A percentile compares a stretch with the other conserved stretches of the same genome.
These are phyloP conservation scores for Ganoderma lingzhi DNA, from an alignment of 1,284 basidiomycete genomes.

Conservation along the genomic window DNA sequence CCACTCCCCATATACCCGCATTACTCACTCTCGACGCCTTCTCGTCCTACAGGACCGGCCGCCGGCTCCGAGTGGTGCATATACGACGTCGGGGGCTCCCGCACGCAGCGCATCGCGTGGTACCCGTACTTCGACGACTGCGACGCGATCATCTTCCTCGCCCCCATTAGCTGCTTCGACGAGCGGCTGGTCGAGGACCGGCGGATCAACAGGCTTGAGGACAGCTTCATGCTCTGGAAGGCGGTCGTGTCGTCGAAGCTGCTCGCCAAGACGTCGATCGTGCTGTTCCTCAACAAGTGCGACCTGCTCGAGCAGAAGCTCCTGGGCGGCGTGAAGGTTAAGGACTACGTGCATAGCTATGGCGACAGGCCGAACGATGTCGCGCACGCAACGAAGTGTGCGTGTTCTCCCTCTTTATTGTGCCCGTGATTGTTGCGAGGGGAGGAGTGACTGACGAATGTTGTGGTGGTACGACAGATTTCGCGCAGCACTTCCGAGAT, in stretches of 20 bases:
- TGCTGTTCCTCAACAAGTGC: slow-evolving; percentile 48
- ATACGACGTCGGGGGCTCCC: slow-evolving; percentile 79
- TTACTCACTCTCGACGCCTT: background rate
- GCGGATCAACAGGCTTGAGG: slow-evolving; percentile 53
- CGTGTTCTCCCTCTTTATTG: slow-evolving; percentile 17
- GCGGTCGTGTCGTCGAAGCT: slow-evolving; percentile 49
- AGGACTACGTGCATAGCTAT: slow-evolving; percentile 59
- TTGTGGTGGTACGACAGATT: slow-evolving; percentile 39
- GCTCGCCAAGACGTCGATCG: slow-evolving; percentile 47
- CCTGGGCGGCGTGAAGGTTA: slow-evolving; percentile 63
- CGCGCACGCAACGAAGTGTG: slow-evolving; percentile 47
- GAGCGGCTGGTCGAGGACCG: slow-evolving; percentile 52
- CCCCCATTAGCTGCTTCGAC: slow-evolving; percentile 52
- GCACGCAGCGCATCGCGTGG: slow-evolving; percentile 58
- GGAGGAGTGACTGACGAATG: background rate
- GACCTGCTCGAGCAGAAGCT: slow-evolving; percentile 76
- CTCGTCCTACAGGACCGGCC: slow-evolving; percentile 33
- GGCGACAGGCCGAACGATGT: slow-evolving; percentile 47
- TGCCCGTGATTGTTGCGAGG: background rate
- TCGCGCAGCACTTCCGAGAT: slow-evolving; percentile 50
- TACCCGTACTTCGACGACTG: slow-evolving; percentile 52
- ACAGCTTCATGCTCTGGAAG: slow-evolving; percentile 51
- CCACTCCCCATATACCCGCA: background rate
- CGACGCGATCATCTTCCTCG: slow-evolving; percentile 52
- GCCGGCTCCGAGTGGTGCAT: slow-evolving; percentile 53